Conservation (phyloP, 345 rosid genomes). For the Tarenaya hassleriana region DNA sequence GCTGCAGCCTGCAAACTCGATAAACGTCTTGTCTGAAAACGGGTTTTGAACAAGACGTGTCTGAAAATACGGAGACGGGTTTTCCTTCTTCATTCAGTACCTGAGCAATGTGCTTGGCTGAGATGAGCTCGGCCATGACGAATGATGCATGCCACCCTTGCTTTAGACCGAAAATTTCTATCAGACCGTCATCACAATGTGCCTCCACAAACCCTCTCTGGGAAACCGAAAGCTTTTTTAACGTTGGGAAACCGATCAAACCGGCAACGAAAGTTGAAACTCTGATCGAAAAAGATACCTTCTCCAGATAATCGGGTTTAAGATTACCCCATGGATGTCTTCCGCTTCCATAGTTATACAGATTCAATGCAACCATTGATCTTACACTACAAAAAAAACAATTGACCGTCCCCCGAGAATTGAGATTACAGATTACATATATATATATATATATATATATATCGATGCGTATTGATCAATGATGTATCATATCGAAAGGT, state of each 20-base stretch:
- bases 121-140: conserved; percentile 95
- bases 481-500: too few species aligned
- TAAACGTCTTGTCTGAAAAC: too few species aligned
- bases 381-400: conserved; percentile 23
- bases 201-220: conserved; percentile 96
- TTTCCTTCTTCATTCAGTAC: too few species aligned
- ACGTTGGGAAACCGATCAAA: too few species aligned
- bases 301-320: conserved; percentile 31
- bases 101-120: conserved; percentile 97
- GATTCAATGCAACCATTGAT: conserved; percentile 31
- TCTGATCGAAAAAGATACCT: conserved; percentile 26
- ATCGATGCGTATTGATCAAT: too few species aligned
- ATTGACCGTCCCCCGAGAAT: background rate
- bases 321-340: conserved; percentile 31
- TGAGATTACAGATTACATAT: background rate
- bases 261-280: too few species aligned
- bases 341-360: conserved; percentile 31
- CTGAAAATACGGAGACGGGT: too few species aligned
- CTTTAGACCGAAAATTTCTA: conserved; percentile 90
- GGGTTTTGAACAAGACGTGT: too few species aligned
- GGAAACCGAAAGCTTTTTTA: background rate
- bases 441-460: too few species aligned
- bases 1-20: conserved; percentile 60
- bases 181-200: conserved; percentile 83
- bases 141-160: conserved; percentile 99